Evolutionary conservation across 768 basidiomycete species (phyloP).

Genomic region (Pisolithus orientalis): DNA sequence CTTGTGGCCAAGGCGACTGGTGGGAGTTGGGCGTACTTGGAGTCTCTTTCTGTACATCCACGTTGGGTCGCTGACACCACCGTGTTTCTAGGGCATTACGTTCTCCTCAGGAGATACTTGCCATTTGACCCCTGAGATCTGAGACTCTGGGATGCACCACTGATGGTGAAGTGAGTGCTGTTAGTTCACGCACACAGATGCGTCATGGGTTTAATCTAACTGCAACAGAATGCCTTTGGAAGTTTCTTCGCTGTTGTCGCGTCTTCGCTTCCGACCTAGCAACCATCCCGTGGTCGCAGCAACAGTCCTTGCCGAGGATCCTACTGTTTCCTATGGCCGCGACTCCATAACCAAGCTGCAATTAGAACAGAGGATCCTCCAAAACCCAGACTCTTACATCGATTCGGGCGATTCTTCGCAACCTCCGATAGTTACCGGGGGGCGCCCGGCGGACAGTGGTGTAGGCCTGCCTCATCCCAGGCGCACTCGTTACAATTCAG

Average conservation of each 20-base stretch:
- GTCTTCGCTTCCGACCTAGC: slow-evolving; percentile 24
- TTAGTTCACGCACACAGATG: too few species aligned
- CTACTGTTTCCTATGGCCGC: not conserved
- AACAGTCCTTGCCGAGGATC: not conserved
- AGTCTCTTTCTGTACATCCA: too few species aligned
- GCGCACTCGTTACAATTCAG: not conserved
- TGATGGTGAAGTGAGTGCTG: not conserved
- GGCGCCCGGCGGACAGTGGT: slow-evolving; percentile 8
- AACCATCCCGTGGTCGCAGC: slow-evolving; percentile 15
- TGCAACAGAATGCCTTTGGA: slow-evolving; percentile 16
- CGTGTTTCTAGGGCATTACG: too few species aligned
- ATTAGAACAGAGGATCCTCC: slow-evolving; percentile 23
- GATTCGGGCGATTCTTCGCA: slow-evolving; percentile 10
- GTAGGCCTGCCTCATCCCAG: slow-evolving; percentile 3
- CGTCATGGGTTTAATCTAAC: not conserved
- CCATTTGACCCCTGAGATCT: not conserved
- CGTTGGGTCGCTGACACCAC: too few species aligned
- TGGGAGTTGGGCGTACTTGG: too few species aligned
- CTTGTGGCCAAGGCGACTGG: too few species aligned
- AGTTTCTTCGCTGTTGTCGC: slow-evolving; percentile 27
- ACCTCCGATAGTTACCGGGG: slow-evolving; percentile 25
- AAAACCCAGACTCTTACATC: slow-evolving; percentile 25
- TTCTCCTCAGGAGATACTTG: too few species aligned
- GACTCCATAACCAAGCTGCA: not conserved
- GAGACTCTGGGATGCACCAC: not conserved